Percentiles rank a stretch among this genome's conserved stretches.
Conservation (phyloP, 129 eudicot genomes). For the Ambrosia artemisiifolia region DNA sequence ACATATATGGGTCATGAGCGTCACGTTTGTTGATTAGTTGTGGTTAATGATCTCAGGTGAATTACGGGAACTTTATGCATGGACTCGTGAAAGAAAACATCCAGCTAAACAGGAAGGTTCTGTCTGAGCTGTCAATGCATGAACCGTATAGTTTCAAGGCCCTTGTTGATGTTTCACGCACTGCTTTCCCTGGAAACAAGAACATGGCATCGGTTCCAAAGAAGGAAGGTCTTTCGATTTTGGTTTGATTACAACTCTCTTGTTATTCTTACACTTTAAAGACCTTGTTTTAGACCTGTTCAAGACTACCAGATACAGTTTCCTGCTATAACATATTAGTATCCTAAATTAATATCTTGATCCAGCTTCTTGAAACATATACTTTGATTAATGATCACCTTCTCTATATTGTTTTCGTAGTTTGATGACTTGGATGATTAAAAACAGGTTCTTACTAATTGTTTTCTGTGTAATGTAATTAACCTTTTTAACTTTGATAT, state of each 20-base stretch:
- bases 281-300: not conserved
- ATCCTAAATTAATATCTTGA: not conserved
- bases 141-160: constrained; percentile 96
- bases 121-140: constrained; percentile 88
- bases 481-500: not conserved
- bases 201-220: constrained; percentile 37
- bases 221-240: constrained; percentile 66
- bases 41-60: constrained; percentile 50
- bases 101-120: constrained; percentile 84
- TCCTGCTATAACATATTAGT: not conserved
- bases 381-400: not conserved
- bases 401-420: not conserved
- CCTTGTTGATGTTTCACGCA: constrained; percentile 66
- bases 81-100: constrained; percentile 90
- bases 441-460: not conserved
- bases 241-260: constrained; percentile 36
- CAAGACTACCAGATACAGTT: not conserved
- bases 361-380: not conserved
- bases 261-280: not conserved
- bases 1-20: not conserved
- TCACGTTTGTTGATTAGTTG: not conserved
- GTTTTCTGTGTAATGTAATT: not conserved
- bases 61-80: constrained; percentile 86
- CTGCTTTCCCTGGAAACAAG: constrained; percentile 92
- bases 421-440: not conserved